Evolutionary conservation across 805 yeast genomes (phyloP).

Genomic region (Wickerhamiella australiensis): DNA sequence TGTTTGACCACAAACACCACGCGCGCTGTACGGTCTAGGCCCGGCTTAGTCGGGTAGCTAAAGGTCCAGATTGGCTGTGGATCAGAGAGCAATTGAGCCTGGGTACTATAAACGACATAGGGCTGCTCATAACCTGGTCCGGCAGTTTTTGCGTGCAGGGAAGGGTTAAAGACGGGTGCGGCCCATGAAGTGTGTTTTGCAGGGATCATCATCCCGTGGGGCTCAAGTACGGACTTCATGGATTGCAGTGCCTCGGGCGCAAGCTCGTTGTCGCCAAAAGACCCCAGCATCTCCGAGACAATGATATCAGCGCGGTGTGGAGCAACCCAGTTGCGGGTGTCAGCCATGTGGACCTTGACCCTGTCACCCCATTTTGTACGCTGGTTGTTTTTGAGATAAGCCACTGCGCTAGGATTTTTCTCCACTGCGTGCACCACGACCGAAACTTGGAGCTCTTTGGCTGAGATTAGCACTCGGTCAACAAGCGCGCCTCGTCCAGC

Average conservation of each 20-base stretch:
- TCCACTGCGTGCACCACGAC: conserved; percentile 49
- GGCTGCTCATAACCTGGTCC: conserved; percentile 24
- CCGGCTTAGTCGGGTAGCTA: conserved; percentile 36
- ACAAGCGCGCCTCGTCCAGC: conserved; percentile 84
- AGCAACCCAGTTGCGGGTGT: conserved; percentile 44
- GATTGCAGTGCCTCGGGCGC: conserved; percentile 54
- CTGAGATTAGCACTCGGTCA: conserved; percentile 37
- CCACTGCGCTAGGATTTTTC: conserved; percentile 51
- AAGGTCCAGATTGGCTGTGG: conserved; percentile 51
- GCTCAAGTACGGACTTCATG: conserved; percentile 32
- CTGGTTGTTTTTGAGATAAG: conserved; percentile 40
- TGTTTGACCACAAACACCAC: conserved; percentile 36
- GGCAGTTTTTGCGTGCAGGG: conserved; percentile 27
- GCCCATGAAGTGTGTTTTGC: conserved; percentile 44
- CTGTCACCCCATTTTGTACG: conserved; percentile 26
- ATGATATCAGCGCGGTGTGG: conserved; percentile 40
- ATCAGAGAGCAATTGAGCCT: conserved; percentile 34
- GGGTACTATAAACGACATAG: conserved; percentile 34
- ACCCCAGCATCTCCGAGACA: conserved; percentile 74
- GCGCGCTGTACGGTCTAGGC: conserved; percentile 19
- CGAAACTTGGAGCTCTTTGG: conserved; percentile 23
- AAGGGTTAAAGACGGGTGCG: conserved; percentile 57
- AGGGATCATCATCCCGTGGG: conserved; percentile 49
- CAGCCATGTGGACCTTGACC: conserved; percentile 44
- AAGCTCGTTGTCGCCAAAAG: conserved; percentile 86